Evolutionary conservation across 2,329 filamentous ascomycete species (phyloP).

Genomic region (Diaporthe humulicola): DNA sequence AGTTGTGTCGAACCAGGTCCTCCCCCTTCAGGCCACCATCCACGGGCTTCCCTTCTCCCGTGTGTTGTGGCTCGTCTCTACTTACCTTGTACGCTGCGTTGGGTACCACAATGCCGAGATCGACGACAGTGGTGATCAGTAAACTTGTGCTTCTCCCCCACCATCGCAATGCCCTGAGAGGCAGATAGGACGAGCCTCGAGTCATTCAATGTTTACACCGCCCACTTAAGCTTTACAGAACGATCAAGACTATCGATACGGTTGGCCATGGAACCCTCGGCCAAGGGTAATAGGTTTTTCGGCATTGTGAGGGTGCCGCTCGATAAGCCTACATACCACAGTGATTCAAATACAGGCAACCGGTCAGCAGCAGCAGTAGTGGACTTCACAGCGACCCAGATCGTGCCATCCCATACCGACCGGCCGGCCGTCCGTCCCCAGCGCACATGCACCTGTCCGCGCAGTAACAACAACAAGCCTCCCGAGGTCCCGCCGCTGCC

Average conservation of each 20-base stretch:
- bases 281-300: background rate
- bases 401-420: background rate
- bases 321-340: background rate
- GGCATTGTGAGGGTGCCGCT: background rate
- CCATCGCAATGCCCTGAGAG: background rate
- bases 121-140: background rate
- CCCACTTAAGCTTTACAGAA: background rate
- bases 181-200: slow-evolving; percentile 4
- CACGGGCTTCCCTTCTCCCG: background rate
- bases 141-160: background rate
- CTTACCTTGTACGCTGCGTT: too few species aligned
- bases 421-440: background rate
- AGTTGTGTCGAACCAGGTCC: background rate
- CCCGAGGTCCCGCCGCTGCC: background rate
- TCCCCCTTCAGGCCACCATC: background rate
- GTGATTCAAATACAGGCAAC: slow-evolving; percentile 11
- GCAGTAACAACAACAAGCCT: background rate
- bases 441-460: background rate
- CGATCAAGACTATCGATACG: background rate
- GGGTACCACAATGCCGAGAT: background rate
- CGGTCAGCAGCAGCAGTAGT: background rate
- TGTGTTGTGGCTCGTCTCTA: too few species aligned
- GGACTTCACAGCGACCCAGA: background rate
- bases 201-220: slow-evolving; percentile 24
- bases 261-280: background rate